Percentiles rank a stretch among this genome's conserved stretches.
These are phyloP conservation scores for Trichoderma atroviride DNA, from an alignment of 2,329 filamentous ascomycete species.

Conservation along the genomic window DNA sequence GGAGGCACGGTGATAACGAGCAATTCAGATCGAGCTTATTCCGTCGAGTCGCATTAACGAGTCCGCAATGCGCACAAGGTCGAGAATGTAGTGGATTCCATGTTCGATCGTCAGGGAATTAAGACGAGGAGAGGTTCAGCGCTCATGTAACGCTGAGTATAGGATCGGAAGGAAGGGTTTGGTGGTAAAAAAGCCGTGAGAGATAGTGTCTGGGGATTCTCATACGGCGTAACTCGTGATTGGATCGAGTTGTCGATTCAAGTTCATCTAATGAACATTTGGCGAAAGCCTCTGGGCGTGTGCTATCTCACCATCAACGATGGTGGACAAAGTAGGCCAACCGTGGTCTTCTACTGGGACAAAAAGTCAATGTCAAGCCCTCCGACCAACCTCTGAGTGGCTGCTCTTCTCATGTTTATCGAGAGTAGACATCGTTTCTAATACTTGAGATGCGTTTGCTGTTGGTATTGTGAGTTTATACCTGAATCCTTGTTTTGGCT, in stretches of 20 bases:
- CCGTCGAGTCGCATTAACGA: background rate
- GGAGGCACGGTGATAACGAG: background rate
- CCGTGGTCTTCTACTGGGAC: background rate
- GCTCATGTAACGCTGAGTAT: background rate
- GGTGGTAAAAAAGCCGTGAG: background rate
- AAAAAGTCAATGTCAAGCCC: background rate
- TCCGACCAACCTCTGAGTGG: background rate
- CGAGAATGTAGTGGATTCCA: background rate
- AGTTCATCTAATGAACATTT: background rate
- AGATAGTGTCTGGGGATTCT: background rate
- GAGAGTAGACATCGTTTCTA: background rate
- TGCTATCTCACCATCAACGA: background rate
- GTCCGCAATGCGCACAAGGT: background rate
- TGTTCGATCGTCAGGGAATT: background rate
- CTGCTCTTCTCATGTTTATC: background rate
- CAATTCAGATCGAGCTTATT: background rate
- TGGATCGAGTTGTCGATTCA: background rate
- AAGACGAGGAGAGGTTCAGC: slow-evolving; percentile 11
- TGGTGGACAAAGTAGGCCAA: background rate
- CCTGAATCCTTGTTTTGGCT: too few relatives aligned
- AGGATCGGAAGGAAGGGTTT: background rate
- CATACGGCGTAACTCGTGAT: background rate
- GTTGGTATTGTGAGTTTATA: background rate
- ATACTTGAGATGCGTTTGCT: background rate
- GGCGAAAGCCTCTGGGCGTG: background rate